These are phyloP conservation scores for Solidago caesia DNA, from an alignment of 129 eudicot species.

Conservation along the genomic window DNA sequence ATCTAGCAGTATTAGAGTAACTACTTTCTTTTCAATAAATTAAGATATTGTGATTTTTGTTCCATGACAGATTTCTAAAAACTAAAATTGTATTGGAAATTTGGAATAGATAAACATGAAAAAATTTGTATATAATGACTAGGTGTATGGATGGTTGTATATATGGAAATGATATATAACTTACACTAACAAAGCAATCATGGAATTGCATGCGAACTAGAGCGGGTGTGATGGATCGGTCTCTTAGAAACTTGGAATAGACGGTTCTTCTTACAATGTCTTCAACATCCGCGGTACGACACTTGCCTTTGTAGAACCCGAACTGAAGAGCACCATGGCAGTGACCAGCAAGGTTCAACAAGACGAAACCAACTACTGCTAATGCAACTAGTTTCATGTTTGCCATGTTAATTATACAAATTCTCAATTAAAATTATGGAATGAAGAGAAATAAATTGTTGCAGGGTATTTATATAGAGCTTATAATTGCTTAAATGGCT, in stretches of 20 bases:
- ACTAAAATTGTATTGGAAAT: too few species aligned
- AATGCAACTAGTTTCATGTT: constrained; percentile 23
- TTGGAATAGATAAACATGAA: too few species aligned
- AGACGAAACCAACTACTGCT: constrained; percentile 5
- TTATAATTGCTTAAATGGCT: not conserved
- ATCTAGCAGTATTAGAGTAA: too few species aligned
- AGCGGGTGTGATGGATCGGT: constrained; percentile 52
- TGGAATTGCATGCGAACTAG: constrained; percentile 76
- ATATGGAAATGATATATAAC: not conserved
- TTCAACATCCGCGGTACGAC: constrained; percentile 44
- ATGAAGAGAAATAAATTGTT: not conserved
- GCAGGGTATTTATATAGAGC: not conserved
- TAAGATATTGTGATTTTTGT: too few species aligned
- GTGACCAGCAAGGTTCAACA: constrained; percentile 34
- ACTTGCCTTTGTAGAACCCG: constrained; percentile 56
- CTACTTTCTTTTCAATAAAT: too few species aligned
- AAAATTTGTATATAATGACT: too few species aligned
- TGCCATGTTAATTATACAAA: not conserved
- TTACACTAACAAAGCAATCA: constrained; percentile 69
- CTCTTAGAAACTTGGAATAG: constrained; percentile 18
- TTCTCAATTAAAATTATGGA: not conserved
- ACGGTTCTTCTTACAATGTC: constrained; percentile 37
- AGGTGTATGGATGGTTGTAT: too few species aligned
- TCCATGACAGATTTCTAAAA: too few species aligned
- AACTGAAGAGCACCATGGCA: constrained; percentile 37